These are phyloP conservation scores for Kwoniella newhampshirensis DNA, from an alignment of 768 basidiomycete species.

Conservation along the genomic window DNA sequence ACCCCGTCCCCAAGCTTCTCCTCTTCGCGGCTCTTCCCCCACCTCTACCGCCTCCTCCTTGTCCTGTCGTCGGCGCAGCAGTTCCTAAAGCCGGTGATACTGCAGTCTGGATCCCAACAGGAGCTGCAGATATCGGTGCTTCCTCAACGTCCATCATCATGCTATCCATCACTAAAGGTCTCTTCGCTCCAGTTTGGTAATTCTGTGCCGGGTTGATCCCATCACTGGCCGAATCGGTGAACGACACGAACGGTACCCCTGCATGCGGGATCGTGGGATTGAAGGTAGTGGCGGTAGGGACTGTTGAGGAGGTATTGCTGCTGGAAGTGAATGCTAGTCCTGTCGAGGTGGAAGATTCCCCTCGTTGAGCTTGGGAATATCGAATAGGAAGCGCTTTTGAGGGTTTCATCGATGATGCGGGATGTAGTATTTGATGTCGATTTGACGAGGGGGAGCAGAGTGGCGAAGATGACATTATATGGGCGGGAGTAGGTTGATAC, in stretches of 20 bases:
- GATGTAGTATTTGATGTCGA: slow-evolving; percentile 1
- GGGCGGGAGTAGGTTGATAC: slow-evolving; percentile 15
- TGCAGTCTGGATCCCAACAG: not conserved
- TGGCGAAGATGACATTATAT: slow-evolving; percentile 16
- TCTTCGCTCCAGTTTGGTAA: slow-evolving; percentile 12
- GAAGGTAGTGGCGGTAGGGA: slow-evolving; percentile 8
- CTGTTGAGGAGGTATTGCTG: not conserved
- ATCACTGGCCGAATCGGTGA: not conserved
- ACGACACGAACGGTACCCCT: slow-evolving; percentile 17
- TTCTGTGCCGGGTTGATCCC: slow-evolving; percentile 11
- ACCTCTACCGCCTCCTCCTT: not conserved
- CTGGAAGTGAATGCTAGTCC: not conserved
- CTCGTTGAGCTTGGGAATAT: slow-evolving; percentile 6
- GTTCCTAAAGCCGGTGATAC: not conserved
- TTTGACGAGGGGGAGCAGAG: slow-evolving; percentile 12
- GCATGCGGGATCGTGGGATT: slow-evolving; percentile 18
- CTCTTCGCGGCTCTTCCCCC: slow-evolving; percentile 28
- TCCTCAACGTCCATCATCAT: slow-evolving; percentile 18
- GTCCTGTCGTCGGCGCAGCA: not conserved
- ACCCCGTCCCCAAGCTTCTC: slow-evolving; percentile 23
- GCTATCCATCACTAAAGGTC: slow-evolving; percentile 18
- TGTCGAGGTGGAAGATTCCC: not conserved
- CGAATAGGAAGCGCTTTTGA: slow-evolving; percentile 4
- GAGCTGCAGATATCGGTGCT: not conserved
- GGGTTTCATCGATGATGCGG: slow-evolving; percentile 5